phyloP scores from a whole-genome alignment of 257 asterid genomes.

The Leonotis leonurus region DNA sequence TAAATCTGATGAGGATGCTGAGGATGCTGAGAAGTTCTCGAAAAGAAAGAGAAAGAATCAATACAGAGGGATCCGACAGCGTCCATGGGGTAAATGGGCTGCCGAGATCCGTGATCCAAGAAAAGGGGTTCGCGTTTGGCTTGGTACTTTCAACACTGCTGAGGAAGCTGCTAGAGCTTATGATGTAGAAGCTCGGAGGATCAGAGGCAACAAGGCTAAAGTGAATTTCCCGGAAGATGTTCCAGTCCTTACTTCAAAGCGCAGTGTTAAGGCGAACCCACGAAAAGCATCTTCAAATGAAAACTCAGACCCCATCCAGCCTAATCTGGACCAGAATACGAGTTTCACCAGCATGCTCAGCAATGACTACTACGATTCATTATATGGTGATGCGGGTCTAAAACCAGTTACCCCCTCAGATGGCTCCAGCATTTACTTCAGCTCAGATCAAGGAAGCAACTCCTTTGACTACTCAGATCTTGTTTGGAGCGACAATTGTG shows the following conservation, averaged over 20 bases:
- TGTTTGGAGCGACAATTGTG: constrained; percentile 59
- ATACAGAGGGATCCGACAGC: constrained; percentile 85
- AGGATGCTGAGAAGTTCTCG: constrained; percentile 46
- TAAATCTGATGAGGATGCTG: constrained; percentile 33
- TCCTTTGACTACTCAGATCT: constrained; percentile 74
- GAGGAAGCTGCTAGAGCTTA: constrained; percentile 98
- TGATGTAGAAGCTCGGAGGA: constrained; percentile 75
- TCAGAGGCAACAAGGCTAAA: constrained; percentile 88
- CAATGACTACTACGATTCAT: constrained; percentile 20
- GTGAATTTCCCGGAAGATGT: constrained; percentile 73
- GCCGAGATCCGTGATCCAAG: constrained; percentile 95
- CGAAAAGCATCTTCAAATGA: constrained; percentile 27
- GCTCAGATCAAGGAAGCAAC: constrained; percentile 72
- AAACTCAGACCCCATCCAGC: constrained; percentile 11
- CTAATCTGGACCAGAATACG: constrained; percentile 9
- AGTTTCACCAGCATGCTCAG: constrained; percentile 13
- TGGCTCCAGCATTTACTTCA: constrained; percentile 38
- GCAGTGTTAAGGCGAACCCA: constrained; percentile 23
- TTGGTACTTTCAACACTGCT: constrained; percentile 91
- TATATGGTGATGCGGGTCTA: constrained; percentile 9
- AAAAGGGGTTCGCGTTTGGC: constrained; percentile 96
- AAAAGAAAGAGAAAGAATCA: constrained; percentile 89
- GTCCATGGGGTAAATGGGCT: constrained; percentile 99
- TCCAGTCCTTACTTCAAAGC: constrained; percentile 30
- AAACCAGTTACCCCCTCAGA: constrained; percentile 30